Evolutionary conservation across 2,329 filamentous ascomycete species (phyloP), one percentile per base, ranked within the genome.

Genomic region (Helotiales sp.): DNA sequence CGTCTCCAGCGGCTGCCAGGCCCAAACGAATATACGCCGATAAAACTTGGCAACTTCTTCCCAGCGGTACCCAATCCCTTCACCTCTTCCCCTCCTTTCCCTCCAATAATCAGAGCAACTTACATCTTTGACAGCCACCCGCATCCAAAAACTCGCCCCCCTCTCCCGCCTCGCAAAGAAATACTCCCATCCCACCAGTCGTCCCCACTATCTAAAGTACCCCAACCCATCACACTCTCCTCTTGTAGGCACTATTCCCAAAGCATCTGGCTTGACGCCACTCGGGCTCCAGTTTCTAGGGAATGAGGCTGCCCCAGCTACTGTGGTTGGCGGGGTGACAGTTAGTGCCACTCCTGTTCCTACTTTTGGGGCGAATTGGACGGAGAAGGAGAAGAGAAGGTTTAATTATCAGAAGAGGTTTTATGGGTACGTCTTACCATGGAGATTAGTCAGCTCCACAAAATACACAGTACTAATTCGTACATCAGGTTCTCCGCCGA

Each of bases 211-310:
- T n/a, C n/a, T n/a, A n/a, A n/a, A n/a, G n/a, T n/a, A 33, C 22
- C 38, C 27, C 15, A 9, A 19, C 8, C 12, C 33, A 29, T 47
- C 44, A 4, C 57, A 59, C 27, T 31, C 47, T 10, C 33, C 52
- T 19, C 48, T 59, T 17, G 38, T 46, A 8, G 33, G 38, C 8
- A 55, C 56, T n/a, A n/a, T n/a, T n/a, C n/a, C n/a, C 2, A 34
- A 30, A 2, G 52, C 52, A 40, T 54, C 50, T 3, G 56, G 56
- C 12, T 19, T 58, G 22, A 58, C 56, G 9, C 56, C 56, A 5
- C 15, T 54, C 1, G 13, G n/a, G 22, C 51, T 36, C 34, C 30
- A 29, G 2, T 10, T 3, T 24, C 15, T 19, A 17, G 31, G 36
- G n/a, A n/a, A n/a, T n/a, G n/a, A n/a, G n/a, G n/a, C n/a, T n/a